A percentile compares a stretch with the other conserved stretches of the same genome.
Conservation (phyloP, 805 yeast species). For the Wickerhamiella galacta region DNA sequence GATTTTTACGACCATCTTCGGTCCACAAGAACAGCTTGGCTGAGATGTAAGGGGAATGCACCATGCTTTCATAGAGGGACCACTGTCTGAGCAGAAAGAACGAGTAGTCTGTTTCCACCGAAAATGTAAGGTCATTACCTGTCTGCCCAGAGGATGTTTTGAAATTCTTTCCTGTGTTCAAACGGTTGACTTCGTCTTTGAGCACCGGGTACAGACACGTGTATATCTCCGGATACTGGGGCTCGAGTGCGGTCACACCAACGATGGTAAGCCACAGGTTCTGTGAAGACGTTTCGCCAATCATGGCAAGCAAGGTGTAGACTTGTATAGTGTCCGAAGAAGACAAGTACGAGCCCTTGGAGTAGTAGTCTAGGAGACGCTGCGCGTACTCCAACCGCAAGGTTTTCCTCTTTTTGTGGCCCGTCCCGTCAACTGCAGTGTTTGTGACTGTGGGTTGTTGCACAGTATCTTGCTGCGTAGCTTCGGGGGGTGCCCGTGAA, state of each 20-base stretch:
- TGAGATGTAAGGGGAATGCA: constrained; percentile 79
- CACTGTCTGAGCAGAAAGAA: constrained; percentile 80
- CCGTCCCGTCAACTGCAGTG: constrained; percentile 14
- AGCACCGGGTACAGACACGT: constrained; percentile 53
- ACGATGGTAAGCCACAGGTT: constrained; percentile 76
- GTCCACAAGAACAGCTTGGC: constrained; percentile 80
- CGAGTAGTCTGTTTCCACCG: constrained; percentile 69
- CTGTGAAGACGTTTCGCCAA: constrained; percentile 61
- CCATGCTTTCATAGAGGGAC: constrained; percentile 79
- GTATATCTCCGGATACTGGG: constrained; percentile 54
- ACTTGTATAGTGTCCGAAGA: constrained; percentile 65
- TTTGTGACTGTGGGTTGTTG: constrained; percentile 16
- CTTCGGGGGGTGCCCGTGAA: constrained; percentile 2
- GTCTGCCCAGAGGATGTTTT: constrained; percentile 11
- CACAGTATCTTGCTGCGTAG: constrained; percentile 10
- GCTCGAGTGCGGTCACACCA: constrained; percentile 72
- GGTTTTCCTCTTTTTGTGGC: constrained; percentile 11
- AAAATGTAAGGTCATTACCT: constrained; percentile 26
- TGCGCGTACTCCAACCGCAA: constrained; percentile 24
- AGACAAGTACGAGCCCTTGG: constrained; percentile 62
- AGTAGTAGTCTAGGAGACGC: constrained; percentile 56
- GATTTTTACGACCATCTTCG: constrained; percentile 70
- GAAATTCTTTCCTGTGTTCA: constrained; percentile 27
- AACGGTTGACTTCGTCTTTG: constrained; percentile 66
- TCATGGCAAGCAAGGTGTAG: constrained; percentile 59